A percentile compares a stretch with the other conserved stretches of the same genome.
Conservation (phyloP, 1,284 basidiomycete genomes). For the Pseudozyma sp. region DNA sequence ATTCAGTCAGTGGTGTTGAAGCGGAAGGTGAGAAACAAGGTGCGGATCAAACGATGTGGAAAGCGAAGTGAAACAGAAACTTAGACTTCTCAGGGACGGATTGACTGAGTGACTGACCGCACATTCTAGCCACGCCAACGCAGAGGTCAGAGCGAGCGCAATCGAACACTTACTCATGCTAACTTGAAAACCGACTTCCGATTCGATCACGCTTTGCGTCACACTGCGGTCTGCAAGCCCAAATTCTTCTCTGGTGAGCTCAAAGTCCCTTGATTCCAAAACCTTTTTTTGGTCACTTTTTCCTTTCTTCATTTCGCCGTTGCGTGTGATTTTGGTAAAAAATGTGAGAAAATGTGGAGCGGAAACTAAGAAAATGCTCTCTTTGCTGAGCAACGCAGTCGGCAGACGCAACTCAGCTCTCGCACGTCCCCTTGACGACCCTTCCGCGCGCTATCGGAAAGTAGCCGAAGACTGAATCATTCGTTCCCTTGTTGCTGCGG, state of each 20-base stretch:
- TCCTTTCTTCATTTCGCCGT: neutral
- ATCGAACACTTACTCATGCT: conserved; percentile 1
- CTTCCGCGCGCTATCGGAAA: neutral
- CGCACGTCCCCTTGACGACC: conserved; percentile 8
- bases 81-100: neutral
- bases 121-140: too few species aligned
- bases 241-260: too few species aligned
- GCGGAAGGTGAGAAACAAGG: neutral
- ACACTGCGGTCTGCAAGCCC: conserved; percentile 15
- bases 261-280: too few species aligned
- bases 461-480: too few species aligned
- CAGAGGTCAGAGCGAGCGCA: neutral
- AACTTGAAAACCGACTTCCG: conserved; percentile 38
- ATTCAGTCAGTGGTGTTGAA: conserved; percentile 5
- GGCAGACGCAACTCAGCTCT: conserved; percentile 5
- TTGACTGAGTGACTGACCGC: too few species aligned
- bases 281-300: conserved; percentile 11
- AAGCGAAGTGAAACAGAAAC: conserved; percentile 5
- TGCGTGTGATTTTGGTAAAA: neutral
- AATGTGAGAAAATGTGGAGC: conserved; percentile 6
- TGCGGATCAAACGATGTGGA: neutral
- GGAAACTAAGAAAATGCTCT: neutral
- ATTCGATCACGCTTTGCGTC: conserved; percentile 34
- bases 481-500: neutral
- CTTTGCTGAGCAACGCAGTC: neutral